Percentiles rank a stretch among this genome's conserved stretches.
These are phyloP conservation scores for Hypoxylon sp. DNA, from an alignment of 2,329 filamentous ascomycete genomes.

Conservation along the genomic window DNA sequence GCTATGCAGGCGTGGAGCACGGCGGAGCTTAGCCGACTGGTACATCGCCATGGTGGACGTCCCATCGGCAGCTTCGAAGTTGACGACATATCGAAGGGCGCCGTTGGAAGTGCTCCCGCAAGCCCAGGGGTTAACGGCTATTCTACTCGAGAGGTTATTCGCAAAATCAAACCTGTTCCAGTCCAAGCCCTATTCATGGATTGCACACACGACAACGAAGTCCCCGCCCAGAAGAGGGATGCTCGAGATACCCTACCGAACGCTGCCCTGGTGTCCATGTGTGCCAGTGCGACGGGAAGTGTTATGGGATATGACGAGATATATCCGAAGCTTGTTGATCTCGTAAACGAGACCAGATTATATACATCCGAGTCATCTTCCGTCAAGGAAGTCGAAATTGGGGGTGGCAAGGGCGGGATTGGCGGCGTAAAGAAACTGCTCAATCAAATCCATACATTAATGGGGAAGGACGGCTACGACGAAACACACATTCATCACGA, in stretches of 20 bases:
- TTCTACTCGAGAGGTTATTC: conserved; percentile 75
- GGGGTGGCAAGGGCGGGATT: conserved; percentile 85
- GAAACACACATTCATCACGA: conserved; percentile 98
- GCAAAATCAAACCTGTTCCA: conserved; percentile 86
- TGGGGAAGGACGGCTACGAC: conserved; percentile 95
- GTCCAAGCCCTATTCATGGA: conserved; percentile 98
- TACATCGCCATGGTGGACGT: conserved; percentile 92
- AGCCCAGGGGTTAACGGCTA: conserved; percentile 54
- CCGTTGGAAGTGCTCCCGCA: conserved; percentile 53
- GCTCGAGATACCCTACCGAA: conserved; percentile 95
- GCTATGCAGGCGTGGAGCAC: conserved; percentile 99
- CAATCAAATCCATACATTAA: conserved; percentile 93
- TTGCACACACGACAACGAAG: conserved; percentile 98
- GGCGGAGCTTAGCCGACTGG: conserved; percentile 89
- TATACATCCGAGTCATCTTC: conserved; percentile 85
- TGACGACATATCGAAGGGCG: conserved; percentile 81
- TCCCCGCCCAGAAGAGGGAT: conserved; percentile 94
- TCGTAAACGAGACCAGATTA: conserved; percentile 88
- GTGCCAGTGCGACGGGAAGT: conserved; percentile 91
- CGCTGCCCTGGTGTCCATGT: conserved; percentile 95
- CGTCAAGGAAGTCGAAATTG: conserved; percentile 70
- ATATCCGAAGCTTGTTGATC: conserved; percentile 92
- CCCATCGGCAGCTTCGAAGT: conserved; percentile 98
- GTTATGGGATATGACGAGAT: conserved; percentile 99
- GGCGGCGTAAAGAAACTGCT: conserved; percentile 91